These are phyloP conservation scores for Apiospora phragmitis DNA, from an alignment of 2,329 filamentous ascomycete genomes.

Conservation along the genomic window DNA sequence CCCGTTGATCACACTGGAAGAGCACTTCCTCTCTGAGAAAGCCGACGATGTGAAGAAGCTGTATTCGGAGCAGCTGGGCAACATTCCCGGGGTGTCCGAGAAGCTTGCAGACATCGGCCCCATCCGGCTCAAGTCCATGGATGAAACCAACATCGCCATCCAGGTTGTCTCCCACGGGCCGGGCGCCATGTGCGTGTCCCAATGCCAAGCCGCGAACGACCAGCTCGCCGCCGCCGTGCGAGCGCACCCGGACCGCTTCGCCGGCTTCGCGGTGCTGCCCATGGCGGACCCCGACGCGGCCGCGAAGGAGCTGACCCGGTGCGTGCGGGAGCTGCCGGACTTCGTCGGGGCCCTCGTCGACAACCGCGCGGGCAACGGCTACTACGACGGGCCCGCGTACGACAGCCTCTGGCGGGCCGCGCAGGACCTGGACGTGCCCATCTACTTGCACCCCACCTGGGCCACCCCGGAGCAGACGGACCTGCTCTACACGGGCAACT, in stretches of 20 bases:
- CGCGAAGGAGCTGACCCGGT: slow-evolving; percentile 31
- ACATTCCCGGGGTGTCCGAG: slow-evolving; percentile 14
- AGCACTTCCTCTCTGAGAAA: slow-evolving; percentile 21
- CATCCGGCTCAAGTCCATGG: slow-evolving; percentile 20
- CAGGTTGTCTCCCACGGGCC: slow-evolving; percentile 29
- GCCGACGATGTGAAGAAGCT: slow-evolving; percentile 15
- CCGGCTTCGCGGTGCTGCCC: slow-evolving; percentile 30
- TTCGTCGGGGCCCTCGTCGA: slow-evolving; percentile 36
- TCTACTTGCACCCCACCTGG: slow-evolving; percentile 52
- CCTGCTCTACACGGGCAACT: slow-evolving; percentile 32
- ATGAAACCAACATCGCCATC: slow-evolving; percentile 23
- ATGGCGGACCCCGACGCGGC: slow-evolving; percentile 31
- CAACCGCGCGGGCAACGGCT: slow-evolving; percentile 25
- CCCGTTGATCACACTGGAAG: slow-evolving; percentile 23
- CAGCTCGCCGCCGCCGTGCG: slow-evolving; percentile 27
- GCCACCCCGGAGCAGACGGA: slow-evolving; percentile 32
- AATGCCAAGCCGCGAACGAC: slow-evolving; percentile 24
- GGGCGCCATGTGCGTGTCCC: slow-evolving; percentile 19
- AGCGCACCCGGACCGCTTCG: slow-evolving; percentile 27
- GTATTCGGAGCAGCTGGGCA: slow-evolving; percentile 14
- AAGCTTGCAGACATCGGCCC: slow-evolving; percentile 19
- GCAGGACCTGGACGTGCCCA: slow-evolving; percentile 46
- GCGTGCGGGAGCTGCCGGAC: slow-evolving; percentile 27
- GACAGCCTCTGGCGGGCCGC: slow-evolving; percentile 34
- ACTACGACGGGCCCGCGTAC: slow-evolving; percentile 32